phyloP scores from a whole-genome alignment of 2,329 filamentous ascomycete species.

The Rhytidhysteron rufulum region DNA sequence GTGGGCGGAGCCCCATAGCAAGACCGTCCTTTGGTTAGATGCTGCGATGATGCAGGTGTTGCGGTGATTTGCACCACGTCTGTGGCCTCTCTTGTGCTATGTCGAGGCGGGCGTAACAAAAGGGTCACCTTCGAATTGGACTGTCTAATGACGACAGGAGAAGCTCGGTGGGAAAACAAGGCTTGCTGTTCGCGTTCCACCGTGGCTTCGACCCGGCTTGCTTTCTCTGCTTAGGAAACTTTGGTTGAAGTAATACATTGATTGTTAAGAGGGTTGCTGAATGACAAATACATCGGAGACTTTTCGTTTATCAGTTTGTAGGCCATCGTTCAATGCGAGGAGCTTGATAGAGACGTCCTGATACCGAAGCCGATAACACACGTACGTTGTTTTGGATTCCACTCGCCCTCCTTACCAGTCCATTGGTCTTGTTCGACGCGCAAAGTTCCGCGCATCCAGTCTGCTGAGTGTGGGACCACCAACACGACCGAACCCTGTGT shows the following conservation, averaged over 20 bases:
- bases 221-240: background rate
- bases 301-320: background rate
- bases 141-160: background rate
- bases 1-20: background rate
- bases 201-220: background rate
- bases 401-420: background rate
- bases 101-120: background rate
- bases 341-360: background rate
- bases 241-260: background rate
- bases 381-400: background rate
- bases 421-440: background rate
- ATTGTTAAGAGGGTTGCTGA: background rate
- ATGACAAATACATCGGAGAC: background rate
- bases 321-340: background rate
- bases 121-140: background rate
- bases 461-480: background rate
- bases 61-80: background rate
- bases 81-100: background rate
- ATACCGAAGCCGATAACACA: background rate
- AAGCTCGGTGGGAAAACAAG: background rate
- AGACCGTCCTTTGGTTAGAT: background rate
- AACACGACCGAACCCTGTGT: background rate
- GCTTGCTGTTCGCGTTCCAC: background rate
- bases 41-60: background rate
- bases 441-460: no score